A percentile compares a stretch with the other conserved stretches of the same genome.
Conservation (phyloP, 768 basidiomycete species). For the Holtermanniella nyarrowii region DNA sequence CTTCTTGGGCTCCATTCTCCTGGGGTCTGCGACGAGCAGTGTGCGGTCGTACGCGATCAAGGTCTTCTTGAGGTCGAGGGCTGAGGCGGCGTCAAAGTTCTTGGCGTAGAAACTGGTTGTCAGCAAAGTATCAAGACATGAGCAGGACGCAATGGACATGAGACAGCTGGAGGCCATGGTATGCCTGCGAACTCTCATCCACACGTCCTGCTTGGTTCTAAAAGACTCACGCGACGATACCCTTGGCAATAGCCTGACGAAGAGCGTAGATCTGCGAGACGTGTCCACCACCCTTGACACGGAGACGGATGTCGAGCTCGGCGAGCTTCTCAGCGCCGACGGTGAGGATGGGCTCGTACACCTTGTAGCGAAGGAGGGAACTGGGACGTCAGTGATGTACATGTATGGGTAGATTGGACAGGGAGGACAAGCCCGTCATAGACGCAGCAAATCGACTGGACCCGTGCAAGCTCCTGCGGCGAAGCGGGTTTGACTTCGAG, state of each 20-base stretch:
- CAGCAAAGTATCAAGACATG: background rate
- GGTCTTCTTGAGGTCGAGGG: slow-evolving; percentile 96
- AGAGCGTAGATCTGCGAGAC: slow-evolving; percentile 98
- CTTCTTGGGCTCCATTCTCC: slow-evolving; percentile 98
- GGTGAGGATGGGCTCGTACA: slow-evolving; percentile 94
- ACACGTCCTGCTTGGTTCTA: background rate
- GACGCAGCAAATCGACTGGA: too few species aligned
- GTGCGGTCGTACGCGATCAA: slow-evolving; percentile 80
- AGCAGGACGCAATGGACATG: background rate
- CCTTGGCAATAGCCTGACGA: slow-evolving; percentile 97
- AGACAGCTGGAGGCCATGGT: background rate
- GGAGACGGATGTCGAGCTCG: slow-evolving; percentile 87
- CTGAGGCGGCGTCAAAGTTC: slow-evolving; percentile 93
- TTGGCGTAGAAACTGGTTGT: slow-evolving; percentile 62
- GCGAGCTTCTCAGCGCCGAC: slow-evolving; percentile 80
- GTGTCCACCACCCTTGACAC: slow-evolving; percentile 98
- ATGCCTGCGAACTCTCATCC: background rate
- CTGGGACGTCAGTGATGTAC: slow-evolving; percentile 10
- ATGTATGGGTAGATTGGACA: background rate
- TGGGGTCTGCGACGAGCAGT: slow-evolving; percentile 47
- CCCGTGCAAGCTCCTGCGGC: too few species aligned
- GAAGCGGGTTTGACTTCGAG: too few species aligned
- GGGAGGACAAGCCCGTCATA: too few species aligned
- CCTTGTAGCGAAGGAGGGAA: slow-evolving; percentile 82
- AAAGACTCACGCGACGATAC: slow-evolving; percentile 70